Evolutionary conservation across 805 yeast species (phyloP).

Genomic region (Kodamaea leandrae): DNA sequence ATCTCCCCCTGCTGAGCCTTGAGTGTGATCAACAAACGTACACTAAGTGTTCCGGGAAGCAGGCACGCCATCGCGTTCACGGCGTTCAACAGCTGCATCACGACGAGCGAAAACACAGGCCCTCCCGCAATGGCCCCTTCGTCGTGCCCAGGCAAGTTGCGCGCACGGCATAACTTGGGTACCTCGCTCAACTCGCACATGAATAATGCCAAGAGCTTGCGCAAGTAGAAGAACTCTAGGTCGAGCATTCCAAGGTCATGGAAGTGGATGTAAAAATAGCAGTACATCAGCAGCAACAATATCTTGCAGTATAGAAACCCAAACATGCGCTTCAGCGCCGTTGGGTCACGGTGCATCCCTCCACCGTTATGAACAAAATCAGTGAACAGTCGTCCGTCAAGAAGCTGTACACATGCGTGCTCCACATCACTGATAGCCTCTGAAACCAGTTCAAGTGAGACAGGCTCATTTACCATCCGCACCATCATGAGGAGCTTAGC

Average conservation of each 20-base stretch:
- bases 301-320: conserved; percentile 13
- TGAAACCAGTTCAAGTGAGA: conserved; percentile 37
- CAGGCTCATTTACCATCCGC: conserved; percentile 38
- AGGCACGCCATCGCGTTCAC: conserved; percentile 5
- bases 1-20: background rate
- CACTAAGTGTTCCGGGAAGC: conserved; percentile 7
- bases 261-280: conserved; percentile 20
- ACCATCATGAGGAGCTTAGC: conserved; percentile 19
- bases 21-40: conserved; percentile 8
- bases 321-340: conserved; percentile 12
- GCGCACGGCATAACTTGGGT: background rate
- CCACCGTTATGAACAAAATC: background rate
- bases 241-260: conserved; percentile 13
- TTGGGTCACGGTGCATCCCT: background rate
- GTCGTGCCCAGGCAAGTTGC: background rate
- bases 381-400: conserved; percentile 14
- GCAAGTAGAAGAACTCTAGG: conserved; percentile 17
- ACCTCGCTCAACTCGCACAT: conserved; percentile 15
- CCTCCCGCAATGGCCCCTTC: background rate
- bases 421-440: conserved; percentile 37
- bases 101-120: background rate
- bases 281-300: conserved; percentile 16
- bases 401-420: conserved; percentile 23
- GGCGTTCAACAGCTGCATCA: conserved; percentile 8
- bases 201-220: conserved; percentile 15